These are phyloP conservation scores for Stagonosporopsis chrysanthemi DNA, from an alignment of 2,329 filamentous ascomycete genomes.

Conservation along the genomic window DNA sequence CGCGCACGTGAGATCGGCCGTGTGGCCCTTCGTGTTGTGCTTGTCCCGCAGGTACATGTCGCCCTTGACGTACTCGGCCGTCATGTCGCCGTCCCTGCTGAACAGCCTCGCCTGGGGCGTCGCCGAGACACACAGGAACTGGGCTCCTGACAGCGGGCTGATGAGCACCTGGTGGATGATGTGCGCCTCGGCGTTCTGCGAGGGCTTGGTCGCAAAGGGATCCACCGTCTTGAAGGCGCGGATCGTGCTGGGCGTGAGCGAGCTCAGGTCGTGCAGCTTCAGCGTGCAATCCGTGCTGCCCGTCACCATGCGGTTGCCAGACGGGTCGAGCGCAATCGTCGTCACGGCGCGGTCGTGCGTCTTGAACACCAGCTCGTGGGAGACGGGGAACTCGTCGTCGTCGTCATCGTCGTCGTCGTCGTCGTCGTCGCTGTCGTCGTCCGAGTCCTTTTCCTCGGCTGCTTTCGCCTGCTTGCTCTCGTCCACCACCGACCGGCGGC, in stretches of 20 bases:
- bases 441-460: constrained; percentile 45
- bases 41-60: constrained; percentile 99
- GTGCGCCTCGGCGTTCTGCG: constrained; percentile 80
- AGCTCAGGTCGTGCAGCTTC: constrained; percentile 93
- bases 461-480: constrained; percentile 40
- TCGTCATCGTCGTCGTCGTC: constrained; percentile 85
- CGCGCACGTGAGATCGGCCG: constrained; percentile 87
- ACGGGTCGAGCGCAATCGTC: constrained; percentile 81
- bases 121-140: constrained; percentile 86
- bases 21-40: constrained; percentile 96
- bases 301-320: constrained; percentile 85
- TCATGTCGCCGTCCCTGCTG: constrained; percentile 83
- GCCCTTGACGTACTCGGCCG: constrained; percentile 92
- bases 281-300: constrained; percentile 89
- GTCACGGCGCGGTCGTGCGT: constrained; percentile 91
- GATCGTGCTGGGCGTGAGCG: constrained; percentile 93
- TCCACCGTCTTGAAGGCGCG: constrained; percentile 93
- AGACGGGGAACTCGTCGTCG: constrained; percentile 87
- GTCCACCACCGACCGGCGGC: constrained; percentile 66
- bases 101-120: constrained; percentile 90
- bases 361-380: constrained; percentile 91
- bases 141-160: constrained; percentile 79
- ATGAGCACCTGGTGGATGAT: constrained; percentile 87
- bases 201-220: constrained; percentile 77
- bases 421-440: constrained; percentile 62